Conservation (phyloP, 225 moss, liverwort and hornwort genomes). For the Physcomitrium patens region DNA sequence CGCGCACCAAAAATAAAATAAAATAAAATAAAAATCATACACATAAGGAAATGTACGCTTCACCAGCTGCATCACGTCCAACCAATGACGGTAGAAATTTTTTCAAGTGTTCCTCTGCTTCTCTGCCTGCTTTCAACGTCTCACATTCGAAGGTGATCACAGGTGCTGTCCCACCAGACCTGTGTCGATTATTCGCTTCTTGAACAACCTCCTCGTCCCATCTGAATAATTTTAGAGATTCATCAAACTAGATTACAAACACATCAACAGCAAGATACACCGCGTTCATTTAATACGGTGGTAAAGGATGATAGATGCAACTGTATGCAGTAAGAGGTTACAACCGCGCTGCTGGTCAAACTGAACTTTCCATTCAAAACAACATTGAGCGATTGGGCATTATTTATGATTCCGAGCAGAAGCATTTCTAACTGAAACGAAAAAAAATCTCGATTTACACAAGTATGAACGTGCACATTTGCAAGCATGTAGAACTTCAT, state of each 20-base stretch:
- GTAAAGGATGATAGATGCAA: neutral
- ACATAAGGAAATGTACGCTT: neutral
- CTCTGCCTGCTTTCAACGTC: constrained; percentile 58
- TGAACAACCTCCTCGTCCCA: constrained; percentile 64
- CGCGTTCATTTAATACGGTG: neutral
- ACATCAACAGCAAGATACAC: neutral
- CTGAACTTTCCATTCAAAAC: too few relatives aligned
- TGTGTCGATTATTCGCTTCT: constrained; percentile 44
- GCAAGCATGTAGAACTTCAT: neutral
- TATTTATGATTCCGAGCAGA: too few relatives aligned
- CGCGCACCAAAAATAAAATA: neutral
- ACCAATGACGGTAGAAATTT: constrained; percentile 58
- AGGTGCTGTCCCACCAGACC: constrained; percentile 39
- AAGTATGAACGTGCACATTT: constrained; percentile 11
- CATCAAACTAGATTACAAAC: neutral
- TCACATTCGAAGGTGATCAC: constrained; percentile 60
- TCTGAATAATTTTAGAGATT: constrained; percentile 25
- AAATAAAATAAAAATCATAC: neutral
- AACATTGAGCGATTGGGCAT: too few relatives aligned
- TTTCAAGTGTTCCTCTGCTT: constrained; percentile 59
- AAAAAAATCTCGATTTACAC: neutral
- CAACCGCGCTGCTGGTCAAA: neutral
- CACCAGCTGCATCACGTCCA: constrained; percentile 64
- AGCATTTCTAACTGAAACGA: too few relatives aligned
- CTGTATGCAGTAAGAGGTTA: neutral